Evolutionary conservation across 768 basidiomycete species (phyloP), one percentile per base, ranked within the genome.

Genomic region (Suillus occidentalis): DNA sequence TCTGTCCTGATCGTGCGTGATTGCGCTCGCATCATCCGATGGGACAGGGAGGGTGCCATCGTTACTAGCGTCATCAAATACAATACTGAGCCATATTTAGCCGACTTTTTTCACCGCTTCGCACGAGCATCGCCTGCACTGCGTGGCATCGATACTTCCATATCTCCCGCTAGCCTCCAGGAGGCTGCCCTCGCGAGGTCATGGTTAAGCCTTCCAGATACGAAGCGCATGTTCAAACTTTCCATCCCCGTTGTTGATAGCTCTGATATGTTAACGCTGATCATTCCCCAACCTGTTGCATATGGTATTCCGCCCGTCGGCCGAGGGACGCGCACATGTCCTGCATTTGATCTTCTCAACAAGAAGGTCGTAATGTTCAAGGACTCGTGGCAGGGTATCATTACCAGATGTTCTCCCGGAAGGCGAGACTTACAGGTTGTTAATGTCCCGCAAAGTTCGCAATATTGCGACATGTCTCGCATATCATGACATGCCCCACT

Each of bases 11-110:
- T 71, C 16, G 39, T 70, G 37, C 36, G 25, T 36, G 36, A 49
- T 13, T 42, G 43, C 50, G 58, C 69, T n/a, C 40, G 53, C 22
- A 60, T 71, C 20, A 60, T 71, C n/a, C 31, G 62, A 22, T 69
- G 69, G 69, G 69, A 71, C 57, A 45, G 62, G 45, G 56, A 58
- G 36, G 70, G 67, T 45, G 61, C 63, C 6, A 60, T 71, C 22
- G 52, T 71, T 31, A 65, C 69, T 39, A 42, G 22, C 7, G 5
- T 6, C 8, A 39, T 60, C 37, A 39, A 60, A 16, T 60, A 60
- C 20, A 8, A 42, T 20, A 42, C 36, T 8, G n/a, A 60, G 36
- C 58, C 37, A 31, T 31, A 16, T 60, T 42, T 60, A 25, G n/a
- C 42, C 20, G 28, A 60, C 37, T 60, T 60, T 37, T 60, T 60